These are phyloP conservation scores for Nothophoma quercina DNA, from an alignment of 2,329 filamentous ascomycete species.

Conservation along the genomic window DNA sequence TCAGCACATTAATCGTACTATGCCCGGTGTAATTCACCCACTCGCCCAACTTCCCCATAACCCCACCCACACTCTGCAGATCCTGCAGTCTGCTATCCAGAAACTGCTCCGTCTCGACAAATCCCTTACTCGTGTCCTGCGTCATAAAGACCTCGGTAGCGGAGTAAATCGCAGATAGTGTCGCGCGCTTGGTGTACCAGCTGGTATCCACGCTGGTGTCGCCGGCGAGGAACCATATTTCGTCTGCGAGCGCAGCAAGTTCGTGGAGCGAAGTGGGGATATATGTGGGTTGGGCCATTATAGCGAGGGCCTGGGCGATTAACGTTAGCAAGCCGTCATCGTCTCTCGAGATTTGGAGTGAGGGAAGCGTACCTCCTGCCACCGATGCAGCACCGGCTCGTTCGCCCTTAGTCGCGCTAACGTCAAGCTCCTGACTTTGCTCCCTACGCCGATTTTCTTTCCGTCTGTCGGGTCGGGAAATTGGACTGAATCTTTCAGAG, in stretches of 20 bases:
- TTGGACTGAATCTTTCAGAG: conserved; percentile 60
- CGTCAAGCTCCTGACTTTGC: conserved; percentile 73
- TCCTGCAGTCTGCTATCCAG: conserved; percentile 78
- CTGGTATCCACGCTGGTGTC: conserved; percentile 81
- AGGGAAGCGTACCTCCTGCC: conserved; percentile 80
- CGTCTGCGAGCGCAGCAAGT: conserved; percentile 82
- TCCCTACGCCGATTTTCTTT: conserved; percentile 59
- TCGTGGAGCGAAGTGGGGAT: conserved; percentile 79
- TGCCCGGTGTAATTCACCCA: conserved; percentile 85
- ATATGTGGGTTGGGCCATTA: conserved; percentile 87
- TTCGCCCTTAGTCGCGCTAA: conserved; percentile 83
- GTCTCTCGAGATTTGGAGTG: background rate
- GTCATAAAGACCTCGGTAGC: conserved; percentile 90
- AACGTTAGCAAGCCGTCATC: conserved; percentile 3
- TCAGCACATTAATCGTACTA: conserved; percentile 79
- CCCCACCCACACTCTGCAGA: conserved; percentile 67
- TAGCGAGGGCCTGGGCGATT: conserved; percentile 75
- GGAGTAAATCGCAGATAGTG: conserved; percentile 72
- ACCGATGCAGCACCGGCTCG: conserved; percentile 72
- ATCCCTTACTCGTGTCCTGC: conserved; percentile 78
- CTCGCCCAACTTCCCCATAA: conserved; percentile 70
- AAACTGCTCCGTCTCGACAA: conserved; percentile 79
- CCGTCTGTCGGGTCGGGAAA: conserved; percentile 47
- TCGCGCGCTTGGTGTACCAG: conserved; percentile 82
- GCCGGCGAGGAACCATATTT: conserved; percentile 88